phyloP scores from a whole-genome alignment of 75 land plant genomes.

The Adiantum capillusveneris region DNA sequence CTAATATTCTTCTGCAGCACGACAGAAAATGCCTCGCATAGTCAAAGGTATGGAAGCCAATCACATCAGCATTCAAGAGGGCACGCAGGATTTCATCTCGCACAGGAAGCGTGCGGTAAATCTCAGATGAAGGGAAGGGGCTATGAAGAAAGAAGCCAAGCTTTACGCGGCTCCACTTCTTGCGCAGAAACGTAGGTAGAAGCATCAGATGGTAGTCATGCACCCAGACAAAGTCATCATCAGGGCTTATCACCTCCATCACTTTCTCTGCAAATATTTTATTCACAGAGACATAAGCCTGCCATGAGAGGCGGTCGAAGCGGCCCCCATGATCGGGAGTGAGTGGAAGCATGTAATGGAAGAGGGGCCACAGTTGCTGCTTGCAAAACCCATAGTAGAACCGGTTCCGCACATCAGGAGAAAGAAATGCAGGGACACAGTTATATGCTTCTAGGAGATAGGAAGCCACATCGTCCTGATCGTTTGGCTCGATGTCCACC shows the following conservation, averaged over 20 bases:
- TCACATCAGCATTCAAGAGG: constrained; percentile 34
- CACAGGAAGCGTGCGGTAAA: constrained; percentile 46
- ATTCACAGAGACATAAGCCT: constrained; percentile 47
- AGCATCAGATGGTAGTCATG: constrained; percentile 59
- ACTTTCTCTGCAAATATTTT: constrained; percentile 44
- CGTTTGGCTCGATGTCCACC: constrained; percentile 30
- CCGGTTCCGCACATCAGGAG: constrained; percentile 20
- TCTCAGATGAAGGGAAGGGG: constrained; percentile 54
- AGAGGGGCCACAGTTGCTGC: constrained; percentile 52
- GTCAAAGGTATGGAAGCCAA: constrained; percentile 55
- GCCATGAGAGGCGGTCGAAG: constrained; percentile 41
- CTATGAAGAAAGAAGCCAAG: constrained; percentile 50
- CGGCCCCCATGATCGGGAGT: constrained; percentile 36
- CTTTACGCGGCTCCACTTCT: constrained; percentile 35
- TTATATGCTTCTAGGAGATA: constrained; percentile 33
- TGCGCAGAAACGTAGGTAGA: constrained; percentile 35
- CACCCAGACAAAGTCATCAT: constrained; percentile 59
- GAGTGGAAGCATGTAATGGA: constrained; percentile 51
- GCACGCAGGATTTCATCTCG: constrained; percentile 43
- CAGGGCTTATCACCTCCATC: constrained; percentile 46
- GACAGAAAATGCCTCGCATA: constrained; percentile 49
- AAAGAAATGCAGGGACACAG: constrained; percentile 47
- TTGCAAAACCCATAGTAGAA: constrained; percentile 58
- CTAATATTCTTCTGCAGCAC: constrained; percentile 44
- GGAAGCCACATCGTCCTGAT: constrained; percentile 47